A percentile compares a stretch with the other conserved stretches of the same genome.
Evolutionary conservation across 352 stramenopile species (phyloP).

Genomic region (Pythium vanterpoolii): DNA sequence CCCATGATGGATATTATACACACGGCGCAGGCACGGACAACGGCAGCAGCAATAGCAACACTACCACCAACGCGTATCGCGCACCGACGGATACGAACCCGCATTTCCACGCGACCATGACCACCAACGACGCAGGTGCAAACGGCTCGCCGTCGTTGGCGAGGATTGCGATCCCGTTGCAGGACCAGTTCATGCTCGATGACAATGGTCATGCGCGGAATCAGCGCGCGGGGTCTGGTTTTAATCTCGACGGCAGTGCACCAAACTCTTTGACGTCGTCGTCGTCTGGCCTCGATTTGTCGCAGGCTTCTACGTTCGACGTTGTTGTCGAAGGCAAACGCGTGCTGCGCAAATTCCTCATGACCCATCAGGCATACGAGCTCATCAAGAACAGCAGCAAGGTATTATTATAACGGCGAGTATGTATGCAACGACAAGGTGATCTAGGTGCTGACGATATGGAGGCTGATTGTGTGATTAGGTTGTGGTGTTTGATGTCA

Average conservation of each 20-base stretch:
- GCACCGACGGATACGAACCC: conserved; percentile 18
- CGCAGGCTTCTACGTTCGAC: conserved; percentile 47
- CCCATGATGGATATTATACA: conserved; percentile 28
- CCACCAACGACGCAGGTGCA: conserved; percentile 12
- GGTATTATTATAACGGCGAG: conserved; percentile 32
- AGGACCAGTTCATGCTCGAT: conserved; percentile 41
- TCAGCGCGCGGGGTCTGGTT: conserved; percentile 24
- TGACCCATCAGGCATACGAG: conserved; percentile 91
- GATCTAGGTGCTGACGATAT: conserved; percentile 8
- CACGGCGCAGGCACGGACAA: conserved; percentile 16
- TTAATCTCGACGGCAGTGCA: conserved; percentile 30
- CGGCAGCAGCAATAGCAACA: conserved; percentile 4
- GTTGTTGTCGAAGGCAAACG: conserved; percentile 70
- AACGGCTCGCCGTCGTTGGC: conserved; percentile 21
- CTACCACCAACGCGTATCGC: no score
- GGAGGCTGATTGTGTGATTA: conserved; percentile 3
- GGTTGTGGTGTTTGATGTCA: conserved; percentile 98
- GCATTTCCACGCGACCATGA: conserved; percentile 18
- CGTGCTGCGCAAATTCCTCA: conserved; percentile 89
- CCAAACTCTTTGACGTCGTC: conserved; percentile 26
- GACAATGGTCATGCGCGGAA: conserved; percentile 24
- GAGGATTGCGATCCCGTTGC: conserved; percentile 29
- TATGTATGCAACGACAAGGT: not conserved
- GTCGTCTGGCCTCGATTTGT: conserved; percentile 39
- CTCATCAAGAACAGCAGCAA: conserved; percentile 96